Percentiles rank a stretch among this genome's conserved stretches.
Conservation (phyloP, 1,139 yeast species). For the Lodderomyces elongisporus region DNA sequence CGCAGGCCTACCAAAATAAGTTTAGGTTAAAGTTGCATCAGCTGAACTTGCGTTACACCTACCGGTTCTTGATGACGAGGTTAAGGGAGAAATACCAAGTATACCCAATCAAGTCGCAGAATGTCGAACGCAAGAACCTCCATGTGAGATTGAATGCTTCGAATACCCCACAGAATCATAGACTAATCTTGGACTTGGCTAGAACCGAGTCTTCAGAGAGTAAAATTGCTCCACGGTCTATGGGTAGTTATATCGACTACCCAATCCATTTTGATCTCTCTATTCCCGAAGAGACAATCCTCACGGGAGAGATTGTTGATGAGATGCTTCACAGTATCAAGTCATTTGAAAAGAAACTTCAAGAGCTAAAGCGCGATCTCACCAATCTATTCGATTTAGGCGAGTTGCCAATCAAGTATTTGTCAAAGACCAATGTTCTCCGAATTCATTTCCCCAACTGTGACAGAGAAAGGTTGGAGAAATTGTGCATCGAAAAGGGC, state of each 20-base stretch:
- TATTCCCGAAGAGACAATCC: slow-evolving; percentile 47
- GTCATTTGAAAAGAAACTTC: slow-evolving; percentile 30
- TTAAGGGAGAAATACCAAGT: slow-evolving; percentile 11
- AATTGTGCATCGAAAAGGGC: slow-evolving; percentile 44
- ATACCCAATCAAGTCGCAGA: not conserved
- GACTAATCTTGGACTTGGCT: slow-evolving; percentile 34
- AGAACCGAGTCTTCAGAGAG: slow-evolving; percentile 26
- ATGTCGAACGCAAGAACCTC: not conserved
- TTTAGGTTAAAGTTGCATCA: slow-evolving; percentile 19
- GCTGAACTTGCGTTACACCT: slow-evolving; percentile 17
- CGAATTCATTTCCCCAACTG: slow-evolving; percentile 57
- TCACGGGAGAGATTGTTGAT: slow-evolving; percentile 43
- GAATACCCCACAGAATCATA: slow-evolving; percentile 33
- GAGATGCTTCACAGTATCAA: slow-evolving; percentile 34
- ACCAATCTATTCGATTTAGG: slow-evolving; percentile 42
- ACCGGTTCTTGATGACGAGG: slow-evolving; percentile 16
- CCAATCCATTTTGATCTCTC: slow-evolving; percentile 32
- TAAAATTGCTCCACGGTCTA: slow-evolving; percentile 12
- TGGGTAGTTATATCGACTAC: slow-evolving; percentile 54
- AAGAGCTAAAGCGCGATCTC: slow-evolving; percentile 32
- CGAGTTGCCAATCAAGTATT: slow-evolving; percentile 43
- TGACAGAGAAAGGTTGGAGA: slow-evolving; percentile 47
- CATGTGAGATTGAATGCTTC: slow-evolving; percentile 19
- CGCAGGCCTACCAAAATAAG: slow-evolving; percentile 20
- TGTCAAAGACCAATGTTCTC: slow-evolving; percentile 28